Base-by-base conservation (phyloP, 306 rosid species). In the Cercis canadensis region DNA sequence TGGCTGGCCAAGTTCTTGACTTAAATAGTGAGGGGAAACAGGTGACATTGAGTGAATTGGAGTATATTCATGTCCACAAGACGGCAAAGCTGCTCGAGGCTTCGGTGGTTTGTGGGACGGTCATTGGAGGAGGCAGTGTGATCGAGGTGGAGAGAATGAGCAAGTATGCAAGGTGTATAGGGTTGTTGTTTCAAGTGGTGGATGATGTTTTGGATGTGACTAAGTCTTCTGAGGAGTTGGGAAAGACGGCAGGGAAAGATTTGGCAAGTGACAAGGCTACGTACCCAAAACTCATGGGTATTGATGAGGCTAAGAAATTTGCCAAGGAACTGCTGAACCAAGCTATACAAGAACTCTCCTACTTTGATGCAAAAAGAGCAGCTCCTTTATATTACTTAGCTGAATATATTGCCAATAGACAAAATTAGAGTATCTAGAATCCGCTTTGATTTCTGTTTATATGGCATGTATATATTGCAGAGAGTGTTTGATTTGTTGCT, bases 181-280 rank as follows among this genome's bases (percentile, higher is more conserved):
- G 97, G 0, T 37, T 92, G 77, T 19, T 92, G 80, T 92, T 89
- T 70, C 96, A 92, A 69, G 97, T 92, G 1, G 97, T 92, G 40
- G 97, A 92, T 69, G 97, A 92, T 60, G 80, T 92, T 56, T 90
- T 92, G 3, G 97, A 92, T 74, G 90, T 92, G 8, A 92, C 97
- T 0, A 89, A 85, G 51, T 87, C 97, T 7, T 92, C 97, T 0
- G 45, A 82, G 62, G 96, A 92, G 6, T 65, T 92, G 83, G 97
- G 97, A 9, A 92, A 92, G 14, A 89, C 97, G 0, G 97, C 97
- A 0, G 96, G 97, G 57, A 92, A 92, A 43, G 97, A 92, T 53
- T 76, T 89, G 83, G 81, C 85, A 11, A 93, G 96, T 17, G 96
- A 92, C 72, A 92, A 92, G 76, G 84, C 75, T n/a, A 92, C 97